Evolutionary conservation across 306 rosid genomes (phyloP).

Genomic region (Adenanthera pavonina): DNA sequence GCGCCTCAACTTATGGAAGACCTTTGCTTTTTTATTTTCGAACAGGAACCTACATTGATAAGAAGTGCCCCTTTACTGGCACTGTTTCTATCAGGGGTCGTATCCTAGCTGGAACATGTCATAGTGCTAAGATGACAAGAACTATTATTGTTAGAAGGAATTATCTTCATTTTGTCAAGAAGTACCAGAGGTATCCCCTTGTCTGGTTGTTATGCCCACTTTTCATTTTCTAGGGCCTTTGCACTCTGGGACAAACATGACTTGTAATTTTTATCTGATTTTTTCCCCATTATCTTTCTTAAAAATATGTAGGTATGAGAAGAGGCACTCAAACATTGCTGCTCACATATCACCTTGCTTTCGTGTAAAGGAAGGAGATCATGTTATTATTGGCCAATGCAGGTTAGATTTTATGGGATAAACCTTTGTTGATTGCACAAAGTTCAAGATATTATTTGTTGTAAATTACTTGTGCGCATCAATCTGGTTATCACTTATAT

Average conservation of each 20-base stretch:
- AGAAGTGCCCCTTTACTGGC: conserved; percentile 77
- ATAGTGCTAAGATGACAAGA: conserved; percentile 79
- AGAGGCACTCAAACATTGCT: conserved; percentile 76
- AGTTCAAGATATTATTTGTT: neutral
- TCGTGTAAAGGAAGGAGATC: conserved; percentile 81
- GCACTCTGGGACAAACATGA: neutral
- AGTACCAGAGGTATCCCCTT: conserved; percentile 59
- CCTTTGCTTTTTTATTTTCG: neutral
- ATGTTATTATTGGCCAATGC: conserved; percentile 79
- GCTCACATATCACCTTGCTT: conserved; percentile 78
- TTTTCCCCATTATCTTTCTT: neutral
- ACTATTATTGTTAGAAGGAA: conserved; percentile 73
- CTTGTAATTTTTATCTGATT: neutral
- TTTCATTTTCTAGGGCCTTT: neutral
- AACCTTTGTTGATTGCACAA: neutral
- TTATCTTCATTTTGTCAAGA: conserved; percentile 71
- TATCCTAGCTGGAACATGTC: conserved; percentile 73
- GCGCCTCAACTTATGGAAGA: neutral
- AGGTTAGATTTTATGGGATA: conserved; percentile 44
- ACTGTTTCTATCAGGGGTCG: conserved; percentile 74
- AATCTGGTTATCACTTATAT: neutral
- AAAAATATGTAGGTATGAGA: conserved; percentile 71
- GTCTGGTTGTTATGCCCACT: neutral
- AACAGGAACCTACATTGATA: conserved; percentile 69
- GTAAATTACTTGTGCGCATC: neutral